Evolutionary conservation across 768 basidiomycete species (phyloP), one percentile per base, ranked within the genome.

Genomic region (Dendrothele bispora): DNA sequence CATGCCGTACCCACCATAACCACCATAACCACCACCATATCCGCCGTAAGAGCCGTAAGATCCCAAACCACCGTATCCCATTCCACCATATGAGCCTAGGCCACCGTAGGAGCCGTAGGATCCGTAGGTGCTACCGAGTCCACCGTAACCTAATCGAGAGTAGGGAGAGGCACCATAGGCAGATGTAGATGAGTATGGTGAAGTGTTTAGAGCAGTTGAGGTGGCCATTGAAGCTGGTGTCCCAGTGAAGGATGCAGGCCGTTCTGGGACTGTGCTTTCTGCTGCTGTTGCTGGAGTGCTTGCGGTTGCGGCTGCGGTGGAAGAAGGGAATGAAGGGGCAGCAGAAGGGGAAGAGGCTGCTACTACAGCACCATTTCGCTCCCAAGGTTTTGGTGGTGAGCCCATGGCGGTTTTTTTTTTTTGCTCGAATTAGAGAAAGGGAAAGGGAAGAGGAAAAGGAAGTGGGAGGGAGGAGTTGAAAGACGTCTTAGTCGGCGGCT

Each of bases 361-460:
- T 24, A 71, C 66, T 30, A 65, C 58, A 38, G 70, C 67, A 7
- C 79, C 77, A 35, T 68, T 70, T 44, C 83, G 79, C 65, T 94
- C 91, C 91, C 91, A 94, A 55, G 91, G 91, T 64, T 92, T 93
- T 62, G 90, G 91, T 39, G 91, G 91, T 18, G 90, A 89, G 29
- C 78, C 82, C 89, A 91, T 91, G 34, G 63, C 55, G 7, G 66
- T 57, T n/a, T n/a, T n/a, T n/a, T n/a, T n/a, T n/a, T n/a, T n/a
- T n/a, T n/a, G n/a, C n/a, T n/a, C n/a, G n/a, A n/a, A n/a, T n/a
- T n/a, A n/a, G n/a, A n/a, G n/a, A n/a, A n/a, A n/a, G n/a, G n/a
- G n/a, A n/a, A n/a, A n/a, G n/a, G n/a, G n/a, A 18, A 26, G 8
- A 40, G n/a, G n/a, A 40, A 25, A 40, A 11, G n/a, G n/a, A n/a